A percentile compares a stretch with the other conserved stretches of the same genome.
Conservation (phyloP, 495 filamentous ascomycete species). For the Bryoglossum gracile region DNA sequence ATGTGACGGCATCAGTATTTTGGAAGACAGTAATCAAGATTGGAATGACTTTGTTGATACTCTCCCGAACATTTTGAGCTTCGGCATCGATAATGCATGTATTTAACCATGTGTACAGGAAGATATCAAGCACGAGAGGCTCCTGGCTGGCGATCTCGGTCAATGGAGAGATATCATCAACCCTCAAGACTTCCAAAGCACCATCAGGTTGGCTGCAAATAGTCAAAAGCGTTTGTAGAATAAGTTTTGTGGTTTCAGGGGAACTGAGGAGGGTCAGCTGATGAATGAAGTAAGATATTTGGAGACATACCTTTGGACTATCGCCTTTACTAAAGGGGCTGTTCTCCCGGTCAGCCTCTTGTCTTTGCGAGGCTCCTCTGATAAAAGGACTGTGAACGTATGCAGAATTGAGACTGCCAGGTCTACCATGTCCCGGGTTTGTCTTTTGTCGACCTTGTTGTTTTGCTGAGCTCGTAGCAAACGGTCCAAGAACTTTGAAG, state of each 20-base stretch:
- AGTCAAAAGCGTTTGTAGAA: constrained; percentile 46
- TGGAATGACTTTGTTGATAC: constrained; percentile 38
- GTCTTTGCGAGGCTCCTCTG: constrained; percentile 34
- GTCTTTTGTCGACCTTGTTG: constrained; percentile 29
- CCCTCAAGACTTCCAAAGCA: constrained; percentile 34
- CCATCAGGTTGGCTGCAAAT: constrained; percentile 41
- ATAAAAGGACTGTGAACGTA: constrained; percentile 48
- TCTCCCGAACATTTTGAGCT: constrained; percentile 15
- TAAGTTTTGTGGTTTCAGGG: constrained; percentile 40
- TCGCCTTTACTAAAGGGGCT: constrained; percentile 39
- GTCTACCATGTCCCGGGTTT: constrained; percentile 51
- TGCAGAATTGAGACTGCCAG: constrained; percentile 53
- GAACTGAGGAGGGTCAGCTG: constrained; percentile 35
- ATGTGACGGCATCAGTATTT: constrained; percentile 42
- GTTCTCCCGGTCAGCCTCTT: constrained; percentile 40
- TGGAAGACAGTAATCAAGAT: constrained; percentile 41
- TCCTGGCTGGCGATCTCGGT: constrained; percentile 46
- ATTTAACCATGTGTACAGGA: constrained; percentile 45
- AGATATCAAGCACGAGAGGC: constrained; percentile 41
- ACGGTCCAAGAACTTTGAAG: constrained; percentile 52
- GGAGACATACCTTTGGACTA: constrained; percentile 43
- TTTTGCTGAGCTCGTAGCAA: constrained; percentile 43
- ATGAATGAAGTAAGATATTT: not conserved
- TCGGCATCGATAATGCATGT: constrained; percentile 3
- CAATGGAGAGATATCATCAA: constrained; percentile 42